Base-by-base conservation (phyloP, 306 rosid species). In the Quercus cerris region DNA sequence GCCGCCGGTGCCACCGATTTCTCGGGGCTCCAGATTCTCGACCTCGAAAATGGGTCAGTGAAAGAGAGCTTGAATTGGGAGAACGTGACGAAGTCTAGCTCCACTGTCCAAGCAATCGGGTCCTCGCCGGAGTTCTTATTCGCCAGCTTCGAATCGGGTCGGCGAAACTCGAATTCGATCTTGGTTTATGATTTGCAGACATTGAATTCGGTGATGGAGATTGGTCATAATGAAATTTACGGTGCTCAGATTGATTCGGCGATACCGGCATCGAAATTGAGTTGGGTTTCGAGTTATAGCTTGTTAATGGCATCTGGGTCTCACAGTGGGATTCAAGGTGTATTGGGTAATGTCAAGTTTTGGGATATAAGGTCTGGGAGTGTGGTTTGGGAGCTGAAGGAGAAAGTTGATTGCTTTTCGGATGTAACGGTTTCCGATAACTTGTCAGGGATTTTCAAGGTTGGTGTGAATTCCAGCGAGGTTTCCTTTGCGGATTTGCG, bases 1-100 rank as follows among this genome's bases (percentile, higher is more conserved):
- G 99, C 97, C 0, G 94, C 93, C 59, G 99, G 99, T 20, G 99
- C 99, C 25, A 93, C 94, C 22, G 97, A 96, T 75, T 96, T 88
- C 75, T 90, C 99, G 23, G 99, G 99, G 4, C 73, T 96, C 13
- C 97, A 91, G 79, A 93, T 96, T 61, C 80, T 96, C 15, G 97
- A 96, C 62, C 80, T 96, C 41, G 81, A 75, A 14, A 83, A 78
- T 1, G 97, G 95, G 19, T 35, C 68, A 2, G 91, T 93, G 0
- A 87, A 17, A 44, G 81, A 85, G 64, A 88, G 91, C 25, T 59
- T 96, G 22, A 77, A 79, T 44, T 96, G 99, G 99, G 98, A 93
- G 79, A 96, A 96, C 33, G 92, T 89, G 70, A 96, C 99, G 1
- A 81, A 77, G 80, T 89, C 98, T 2, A 88, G 93, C 44, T 96